These are phyloP conservation scores for Apiospora hydei DNA, from an alignment of 2,329 filamentous ascomycete species.

Conservation along the genomic window DNA sequence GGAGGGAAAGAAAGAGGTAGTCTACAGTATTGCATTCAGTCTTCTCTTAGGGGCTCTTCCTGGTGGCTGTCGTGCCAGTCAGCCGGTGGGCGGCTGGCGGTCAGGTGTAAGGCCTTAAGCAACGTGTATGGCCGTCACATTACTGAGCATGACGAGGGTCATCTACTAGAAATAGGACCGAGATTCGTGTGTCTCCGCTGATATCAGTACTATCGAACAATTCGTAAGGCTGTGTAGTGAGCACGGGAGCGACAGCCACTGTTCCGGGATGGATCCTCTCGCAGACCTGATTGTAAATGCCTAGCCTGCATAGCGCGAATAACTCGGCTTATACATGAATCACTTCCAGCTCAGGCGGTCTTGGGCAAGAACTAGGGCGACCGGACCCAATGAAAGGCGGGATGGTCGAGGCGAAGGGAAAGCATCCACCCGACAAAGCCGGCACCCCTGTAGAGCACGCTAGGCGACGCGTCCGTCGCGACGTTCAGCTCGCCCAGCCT, in stretches of 20 bases:
- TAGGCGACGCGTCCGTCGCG: conserved; percentile 9
- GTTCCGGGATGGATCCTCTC: background rate
- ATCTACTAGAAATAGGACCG: background rate
- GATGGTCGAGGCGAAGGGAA: background rate
- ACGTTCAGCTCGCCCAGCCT: conserved; percentile 12
- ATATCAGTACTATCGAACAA: background rate
- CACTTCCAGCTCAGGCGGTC: background rate
- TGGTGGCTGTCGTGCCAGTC: background rate
- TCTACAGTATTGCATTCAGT: background rate
- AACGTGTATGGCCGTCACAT: conserved; percentile 7
- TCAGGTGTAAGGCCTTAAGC: background rate
- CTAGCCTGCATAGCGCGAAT: background rate
- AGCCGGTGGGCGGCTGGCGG: background rate
- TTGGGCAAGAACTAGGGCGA: background rate
- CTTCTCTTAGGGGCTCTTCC: background rate
- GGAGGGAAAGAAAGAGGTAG: background rate
- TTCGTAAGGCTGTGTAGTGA: background rate
- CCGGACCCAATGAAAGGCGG: background rate
- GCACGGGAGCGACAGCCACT: background rate
- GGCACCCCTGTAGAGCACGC: background rate
- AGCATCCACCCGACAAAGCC: background rate
- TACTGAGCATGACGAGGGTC: background rate
- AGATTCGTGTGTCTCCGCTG: background rate
- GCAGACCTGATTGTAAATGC: background rate
- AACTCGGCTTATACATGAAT: conserved; percentile 1